Evolutionary conservation across 257 asterid genomes (phyloP).

Genomic region (Solanum tarapatanum): DNA sequence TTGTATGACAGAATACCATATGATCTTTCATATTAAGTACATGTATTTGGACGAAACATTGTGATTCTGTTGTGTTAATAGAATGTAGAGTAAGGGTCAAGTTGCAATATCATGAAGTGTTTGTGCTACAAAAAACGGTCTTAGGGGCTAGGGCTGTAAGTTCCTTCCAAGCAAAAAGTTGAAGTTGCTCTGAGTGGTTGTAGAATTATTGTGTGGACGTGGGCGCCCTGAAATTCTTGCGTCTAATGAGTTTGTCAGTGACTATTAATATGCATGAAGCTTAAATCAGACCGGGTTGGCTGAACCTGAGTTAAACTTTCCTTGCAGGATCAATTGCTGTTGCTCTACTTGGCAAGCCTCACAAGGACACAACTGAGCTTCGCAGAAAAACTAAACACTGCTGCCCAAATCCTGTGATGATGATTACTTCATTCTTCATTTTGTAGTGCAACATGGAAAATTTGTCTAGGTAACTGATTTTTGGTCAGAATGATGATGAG

Average conservation of each 20-base stretch:
- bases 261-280: not conserved
- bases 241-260: not conserved
- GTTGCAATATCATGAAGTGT: not conserved
- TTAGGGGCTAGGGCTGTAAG: not conserved
- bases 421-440: not conserved
- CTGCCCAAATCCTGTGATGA: slow-evolving; percentile 72
- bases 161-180: not conserved
- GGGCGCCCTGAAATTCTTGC: not conserved
- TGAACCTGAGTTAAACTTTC: not conserved
- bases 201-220: not conserved
- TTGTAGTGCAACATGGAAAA: not conserved
- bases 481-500: not conserved
- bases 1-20: not conserved
- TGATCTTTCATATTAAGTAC: not conserved
- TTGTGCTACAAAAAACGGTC: not conserved
- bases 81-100: not conserved
- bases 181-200: not conserved
- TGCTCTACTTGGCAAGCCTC: slow-evolving; percentile 85
- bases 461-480: not conserved
- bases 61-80: not conserved
- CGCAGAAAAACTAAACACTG: slow-evolving; percentile 85
- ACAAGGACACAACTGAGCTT: slow-evolving; percentile 92
- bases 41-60: not conserved
- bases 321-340: slow-evolving; percentile 69
- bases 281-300: not conserved